phyloP scores from a whole-genome alignment of 805 yeast genomes.

The Barnettozyma wickerhamii region DNA sequence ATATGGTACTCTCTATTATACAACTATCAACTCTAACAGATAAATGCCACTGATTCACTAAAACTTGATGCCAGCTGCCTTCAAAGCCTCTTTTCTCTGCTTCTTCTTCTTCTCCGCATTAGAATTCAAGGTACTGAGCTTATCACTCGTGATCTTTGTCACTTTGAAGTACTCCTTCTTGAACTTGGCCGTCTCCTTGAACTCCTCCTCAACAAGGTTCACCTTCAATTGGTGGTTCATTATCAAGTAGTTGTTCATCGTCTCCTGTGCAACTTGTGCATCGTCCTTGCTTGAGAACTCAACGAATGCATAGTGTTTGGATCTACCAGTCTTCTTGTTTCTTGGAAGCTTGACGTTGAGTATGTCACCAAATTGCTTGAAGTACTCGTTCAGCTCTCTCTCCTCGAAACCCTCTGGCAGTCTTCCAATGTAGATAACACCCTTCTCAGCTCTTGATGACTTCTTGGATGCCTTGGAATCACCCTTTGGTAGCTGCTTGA shows the following conservation, averaged over 20 bases:
- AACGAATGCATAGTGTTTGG: conserved; percentile 88
- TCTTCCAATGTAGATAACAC: conserved; percentile 85
- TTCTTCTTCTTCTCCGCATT: conserved; percentile 15
- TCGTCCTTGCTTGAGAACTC: conserved; percentile 74
- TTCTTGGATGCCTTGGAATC: conserved; percentile 19
- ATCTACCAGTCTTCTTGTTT: conserved; percentile 83
- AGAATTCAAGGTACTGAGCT: conserved; percentile 28
- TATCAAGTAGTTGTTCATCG: conserved; percentile 91
- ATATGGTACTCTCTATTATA: not conserved
- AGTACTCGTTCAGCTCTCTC: conserved; percentile 67
- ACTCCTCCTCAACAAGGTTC: conserved; percentile 46
- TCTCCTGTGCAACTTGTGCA: conserved; percentile 86
- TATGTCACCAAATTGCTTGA: conserved; percentile 86
- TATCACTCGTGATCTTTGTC: conserved; percentile 26
- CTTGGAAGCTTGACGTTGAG: conserved; percentile 76
- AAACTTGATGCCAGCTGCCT: conserved; percentile 7
- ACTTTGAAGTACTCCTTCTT: conserved; percentile 21
- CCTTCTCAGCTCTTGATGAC: conserved; percentile 35
- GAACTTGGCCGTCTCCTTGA: conserved; percentile 31
- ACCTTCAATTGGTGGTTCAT: conserved; percentile 86
- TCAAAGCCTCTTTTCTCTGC: conserved; percentile 4
- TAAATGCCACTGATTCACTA: not conserved
- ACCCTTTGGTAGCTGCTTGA: conserved; percentile 20
- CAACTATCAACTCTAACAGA: not conserved
- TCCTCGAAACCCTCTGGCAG: conserved; percentile 93